Evolutionary conservation across 352 stramenopile genomes (phyloP), one percentile per base, ranked within the genome.

Genomic region (Vaucheria bursata): DNA sequence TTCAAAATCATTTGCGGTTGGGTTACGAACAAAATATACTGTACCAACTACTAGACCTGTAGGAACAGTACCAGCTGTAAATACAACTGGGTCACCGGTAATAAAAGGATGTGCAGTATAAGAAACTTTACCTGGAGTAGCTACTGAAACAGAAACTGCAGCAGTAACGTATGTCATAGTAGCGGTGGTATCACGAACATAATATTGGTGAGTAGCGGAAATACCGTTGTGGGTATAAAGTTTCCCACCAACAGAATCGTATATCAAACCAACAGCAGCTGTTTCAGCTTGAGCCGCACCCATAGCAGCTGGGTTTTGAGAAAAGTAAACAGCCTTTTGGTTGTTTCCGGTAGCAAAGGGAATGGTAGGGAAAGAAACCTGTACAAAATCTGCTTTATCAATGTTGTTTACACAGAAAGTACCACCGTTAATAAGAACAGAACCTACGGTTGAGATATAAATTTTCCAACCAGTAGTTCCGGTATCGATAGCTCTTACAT

Each of bases 301-400:
- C 18, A 59, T 59, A 59, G 45, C 45, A 18, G 45, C 45, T 59
- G 45, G 25, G 45, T 59, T 59, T 59, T 59, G 45, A 59, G 45
- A 59, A 25, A 59, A 59, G 25, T 59, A 59, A 59, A 59, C 45
- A 18, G 45, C 45, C 25, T 59, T 59, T 59, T 59, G 45, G 25
- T 59, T 59, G 25, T 59, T 59, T 18, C 45, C 45, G 25, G 45
- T 59, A 18, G 45, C 45, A 59, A 59, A 59, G 25, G 45, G 45
- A 59, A 59, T 59, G 25, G 45, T 59, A 18, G 45, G 45, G 25
- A 59, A 59, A 18, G 45, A 59, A 59, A 59, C 45, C 25, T 59
- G 45, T 59, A 59, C 45, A 59, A 59, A 59, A 59, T 59, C 45
- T 59, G 45, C 25, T 59, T 59, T 59, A 59, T 59, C 45, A 59